Base-by-base conservation (phyloP, 2,329 filamentous ascomycete genomes). In the Talaromyces sp. region DNA sequence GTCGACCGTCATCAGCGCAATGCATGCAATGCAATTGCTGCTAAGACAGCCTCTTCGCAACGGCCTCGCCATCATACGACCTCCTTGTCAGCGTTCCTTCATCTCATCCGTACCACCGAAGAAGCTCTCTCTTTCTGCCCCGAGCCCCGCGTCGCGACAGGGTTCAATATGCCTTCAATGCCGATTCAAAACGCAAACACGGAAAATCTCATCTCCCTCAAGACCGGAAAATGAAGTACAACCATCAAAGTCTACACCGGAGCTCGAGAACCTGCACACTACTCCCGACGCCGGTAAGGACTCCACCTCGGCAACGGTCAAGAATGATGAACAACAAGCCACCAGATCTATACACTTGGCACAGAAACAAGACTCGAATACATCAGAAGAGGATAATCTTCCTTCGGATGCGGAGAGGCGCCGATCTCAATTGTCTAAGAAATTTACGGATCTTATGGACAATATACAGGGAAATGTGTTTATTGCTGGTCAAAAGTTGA, bases 391-490 rank as follows among this genome's bases (percentile, higher is more conserved):
- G 9, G 59, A 63, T n/a, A 50, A 22, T 13, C 70, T 78, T 7
- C 76, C 76, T 7, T 78, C 76, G 0, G 75, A 76, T 64, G 31
- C 76, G 58, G 76, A 78, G 65, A 76, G 78, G 16, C 82, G 83
- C 60, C 78, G 87, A 75, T 88, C 85, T 69, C 77, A 85, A 58
- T 68, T 85, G 47, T 85, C 83, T 7, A 87, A 87, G 70, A 82
- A 84, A 63, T 87, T 95, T 75, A 87, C 85, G 57, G 78, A 84
- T 64, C 81, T 96, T 75, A 96, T 98, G 91, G 95, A 99, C 80
- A 88, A 91, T 68, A 77, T 97, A 22, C 92, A 98, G 74, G 87
- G 89, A 37, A 93, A 94, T 71, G 85, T 96, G 54, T 90, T 97
- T 68, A 85, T 90, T 60, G 93, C 93, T 3, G 92, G 92, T 1